Base-by-base conservation (phyloP, 148 eudicot genomes). In the Fallopia convolvulus region DNA sequence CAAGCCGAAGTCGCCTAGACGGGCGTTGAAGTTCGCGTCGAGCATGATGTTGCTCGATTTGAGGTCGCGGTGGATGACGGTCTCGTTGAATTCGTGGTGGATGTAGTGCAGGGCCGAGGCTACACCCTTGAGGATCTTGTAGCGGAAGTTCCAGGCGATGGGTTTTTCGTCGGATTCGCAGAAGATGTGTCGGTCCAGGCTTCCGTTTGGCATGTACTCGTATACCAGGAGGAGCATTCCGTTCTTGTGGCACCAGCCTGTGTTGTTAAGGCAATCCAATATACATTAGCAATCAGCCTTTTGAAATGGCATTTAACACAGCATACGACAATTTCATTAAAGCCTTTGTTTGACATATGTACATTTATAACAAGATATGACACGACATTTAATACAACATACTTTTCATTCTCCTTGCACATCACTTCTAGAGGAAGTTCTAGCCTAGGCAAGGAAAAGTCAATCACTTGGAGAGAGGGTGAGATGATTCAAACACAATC, bases 1-100 rank as follows among this genome's bases (percentile, higher is more conserved):
- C 6, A 94, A 80, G 46, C 98, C 97, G 41, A 94, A 94, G 80
- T 94, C 98, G 11, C 98, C 98, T 0, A 92, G 82, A 0, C 90
- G 91, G 3, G 97, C 93, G n/a, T 89, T 89, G 86, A 89, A 94
- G 83, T 86, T 76, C 49, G 81, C 30, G 75, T 94, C 98, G 0
- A 94, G 93, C 92, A 92, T 88, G 73, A 94, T 86, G 82, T 94
- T 94, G 83, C 93, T 94, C 5, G 98, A 90, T 71, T 94, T 94
- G 41, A 94, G 82, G 74, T 94, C 97, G 5, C 98, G 86, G 72
- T 94, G 98, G 50, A 94, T 90, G 49, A 94, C 98, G 70, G 80
- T 85, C 14, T 89, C 85, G 13, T 92, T 92, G 36, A 81, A 92
- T 79, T 90, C 97, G 15, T 89, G 70, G 86, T 94, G 93, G 44